These are phyloP conservation scores for Lepidium sativum DNA, from an alignment of 345 rosid species.

Conservation along the genomic window DNA sequence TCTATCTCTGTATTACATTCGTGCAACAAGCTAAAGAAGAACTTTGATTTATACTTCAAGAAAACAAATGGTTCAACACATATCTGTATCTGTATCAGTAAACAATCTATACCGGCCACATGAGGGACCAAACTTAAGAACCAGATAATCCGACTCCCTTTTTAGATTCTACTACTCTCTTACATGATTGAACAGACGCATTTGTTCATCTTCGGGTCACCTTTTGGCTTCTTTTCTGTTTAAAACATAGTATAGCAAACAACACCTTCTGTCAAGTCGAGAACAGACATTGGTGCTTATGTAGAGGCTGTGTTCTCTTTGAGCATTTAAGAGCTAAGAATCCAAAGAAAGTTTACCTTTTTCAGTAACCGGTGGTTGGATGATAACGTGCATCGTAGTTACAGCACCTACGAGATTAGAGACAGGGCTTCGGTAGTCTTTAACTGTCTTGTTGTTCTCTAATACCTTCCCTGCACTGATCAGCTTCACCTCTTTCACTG, in stretches of 20 bases:
- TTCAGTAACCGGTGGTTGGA: conserved; percentile 64
- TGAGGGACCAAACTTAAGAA: conserved; percentile 1
- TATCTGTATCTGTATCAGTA: conserved; percentile 13
- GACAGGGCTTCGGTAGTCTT: conserved; percentile 76
- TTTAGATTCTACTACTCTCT: conserved; percentile 8
- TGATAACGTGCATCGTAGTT: conserved; percentile 94
- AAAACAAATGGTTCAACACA: background rate
- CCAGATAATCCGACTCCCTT: background rate
- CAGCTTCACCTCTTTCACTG: conserved; percentile 82
- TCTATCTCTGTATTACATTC: too few relatives aligned
- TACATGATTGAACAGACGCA: conserved; percentile 84
- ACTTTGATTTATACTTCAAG: conserved; percentile 8
- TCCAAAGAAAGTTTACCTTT: conserved; percentile 44
- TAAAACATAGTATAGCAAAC: conserved; percentile 11
- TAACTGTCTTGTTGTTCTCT: conserved; percentile 74
- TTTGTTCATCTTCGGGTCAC: conserved; percentile 57
- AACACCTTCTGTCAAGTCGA: conserved; percentile 1
- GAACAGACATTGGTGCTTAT: background rate
- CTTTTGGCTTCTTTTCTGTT: conserved; percentile 65
- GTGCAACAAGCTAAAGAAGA: background rate
- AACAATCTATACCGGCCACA: conserved; percentile 24
- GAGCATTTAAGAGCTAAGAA: background rate
- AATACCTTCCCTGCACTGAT: conserved; percentile 91
- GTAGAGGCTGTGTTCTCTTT: background rate
- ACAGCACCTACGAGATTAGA: conserved; percentile 75